phyloP scores from a whole-genome alignment of 805 yeast genomes.

The Saccharomycopsis amapae region DNA sequence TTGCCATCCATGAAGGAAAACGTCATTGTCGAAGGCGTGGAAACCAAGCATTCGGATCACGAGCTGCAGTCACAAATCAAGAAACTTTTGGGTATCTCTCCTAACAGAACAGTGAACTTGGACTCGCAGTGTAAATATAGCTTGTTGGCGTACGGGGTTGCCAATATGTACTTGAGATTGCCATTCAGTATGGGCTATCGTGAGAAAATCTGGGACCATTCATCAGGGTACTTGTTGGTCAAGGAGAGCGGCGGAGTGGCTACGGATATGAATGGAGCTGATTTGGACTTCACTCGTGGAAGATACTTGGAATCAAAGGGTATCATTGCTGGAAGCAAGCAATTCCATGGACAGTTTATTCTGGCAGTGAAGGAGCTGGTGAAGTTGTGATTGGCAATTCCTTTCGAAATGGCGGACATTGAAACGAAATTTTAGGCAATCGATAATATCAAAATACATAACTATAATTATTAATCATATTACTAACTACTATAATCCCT shows the following conservation, averaged over 20 bases:
- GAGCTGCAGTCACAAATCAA: conserved; percentile 78
- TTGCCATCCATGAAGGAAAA: conserved; percentile 40
- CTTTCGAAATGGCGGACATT: neutral
- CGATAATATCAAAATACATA: neutral
- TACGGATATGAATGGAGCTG: conserved; percentile 70
- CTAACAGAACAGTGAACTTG: conserved; percentile 60
- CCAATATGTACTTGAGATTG: conserved; percentile 83
- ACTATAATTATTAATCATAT: too few species aligned
- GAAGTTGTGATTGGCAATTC: too few species aligned
- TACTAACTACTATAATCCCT: too few species aligned
- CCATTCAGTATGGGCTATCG: conserved; percentile 71
- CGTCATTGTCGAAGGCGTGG: conserved; percentile 87
- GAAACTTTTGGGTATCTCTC: conserved; percentile 47
- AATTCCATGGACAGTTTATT: conserved; percentile 28
- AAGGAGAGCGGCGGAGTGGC: conserved; percentile 90
- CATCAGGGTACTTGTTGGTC: conserved; percentile 85
- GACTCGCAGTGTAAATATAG: conserved; percentile 98
- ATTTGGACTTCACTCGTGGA: conserved; percentile 79
- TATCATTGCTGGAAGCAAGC: conserved; percentile 68
- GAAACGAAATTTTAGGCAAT: neutral
- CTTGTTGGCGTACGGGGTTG: conserved; percentile 81
- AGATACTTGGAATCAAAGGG: conserved; percentile 78
- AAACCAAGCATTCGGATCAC: conserved; percentile 90
- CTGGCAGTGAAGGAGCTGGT: conserved; percentile 25
- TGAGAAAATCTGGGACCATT: conserved; percentile 99